Base-by-base conservation (phyloP, 306 rosid genomes). In the Medicago lupulina region DNA sequence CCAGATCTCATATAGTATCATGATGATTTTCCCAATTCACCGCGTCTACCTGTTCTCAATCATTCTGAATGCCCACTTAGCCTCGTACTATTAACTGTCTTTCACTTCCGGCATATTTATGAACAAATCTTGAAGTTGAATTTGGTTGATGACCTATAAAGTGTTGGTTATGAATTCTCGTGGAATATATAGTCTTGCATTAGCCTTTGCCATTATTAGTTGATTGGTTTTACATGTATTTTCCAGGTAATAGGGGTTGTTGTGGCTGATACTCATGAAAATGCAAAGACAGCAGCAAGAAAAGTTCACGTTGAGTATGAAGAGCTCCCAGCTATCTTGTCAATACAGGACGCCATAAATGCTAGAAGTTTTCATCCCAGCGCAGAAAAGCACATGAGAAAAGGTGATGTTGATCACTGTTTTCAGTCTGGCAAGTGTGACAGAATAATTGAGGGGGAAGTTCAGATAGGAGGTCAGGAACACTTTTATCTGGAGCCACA, bases 401-500 rank as follows among this genome's bases (percentile, higher is more conserved):
- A 86, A 83, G 97, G 97, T 81, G 88, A 95, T 70, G 97, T 90
- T 53, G 96, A 92, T 76, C 81, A 76, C 43, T 90, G 96, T 80
- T 95, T 95, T 75, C 88, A 83, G 77, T 95, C 93, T 17, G 83
- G 87, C 69, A 87, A 85, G 74, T 94, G 97, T 85, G 91, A 95
- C 79, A 85, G 76, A 82, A 88, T 92, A 80, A 76, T 92, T 70
- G 96, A 90, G 81, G 97, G 97, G 73, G 92, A 89, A 70, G 97
- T 95, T 85, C 90, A 79, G 61, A 86, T 95, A 9, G 98, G 98
- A 76, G 97, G 98, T 66, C 98, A 95, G 81, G 98, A 95, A 80
- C 98, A 95, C 86, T 95, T 95, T 76, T 95, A 95, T 85, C 85
- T 95, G 84, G 98, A 95, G 89, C 93, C 97, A 54, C 70, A 95